Evolutionary conservation across 1,284 basidiomycete genomes (phyloP).

Genomic region (Pulchroboletus neoregius): DNA sequence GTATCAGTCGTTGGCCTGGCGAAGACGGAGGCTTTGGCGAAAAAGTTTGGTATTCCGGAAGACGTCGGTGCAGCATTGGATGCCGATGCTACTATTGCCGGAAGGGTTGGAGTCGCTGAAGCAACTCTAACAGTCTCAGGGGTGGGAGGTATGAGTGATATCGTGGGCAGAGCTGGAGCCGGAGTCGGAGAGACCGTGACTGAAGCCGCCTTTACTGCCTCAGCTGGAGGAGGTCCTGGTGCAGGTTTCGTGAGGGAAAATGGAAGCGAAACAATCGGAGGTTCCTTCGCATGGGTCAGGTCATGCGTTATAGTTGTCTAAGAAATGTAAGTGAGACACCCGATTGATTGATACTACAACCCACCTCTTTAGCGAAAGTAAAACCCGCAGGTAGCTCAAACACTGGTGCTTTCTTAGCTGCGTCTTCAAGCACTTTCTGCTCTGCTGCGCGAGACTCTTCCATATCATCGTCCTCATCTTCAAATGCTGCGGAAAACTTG

Average conservation of each 20-base stretch:
- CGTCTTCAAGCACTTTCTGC: slow-evolving; percentile 46
- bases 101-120: slow-evolving; percentile 19
- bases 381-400: slow-evolving; percentile 64
- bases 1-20: slow-evolving; percentile 25
- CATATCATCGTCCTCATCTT: slow-evolving; percentile 55
- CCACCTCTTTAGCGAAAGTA: slow-evolving; percentile 61
- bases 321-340: slow-evolving; percentile 15
- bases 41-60: slow-evolving; percentile 48
- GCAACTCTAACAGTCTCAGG: slow-evolving; percentile 23
- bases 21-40: slow-evolving; percentile 39
- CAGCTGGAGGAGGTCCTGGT: slow-evolving; percentile 6
- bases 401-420: slow-evolving; percentile 48
- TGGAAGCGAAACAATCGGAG: slow-evolving; percentile 58
- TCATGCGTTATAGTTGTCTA: slow-evolving; percentile 36
- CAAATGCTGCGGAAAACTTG: slow-evolving; percentile 65
- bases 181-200: slow-evolving; percentile 5
- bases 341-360: slow-evolving; percentile 25
- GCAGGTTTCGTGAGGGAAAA: slow-evolving; percentile 54
- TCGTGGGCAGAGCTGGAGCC: slow-evolving; percentile 16
- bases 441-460: slow-evolving; percentile 43
- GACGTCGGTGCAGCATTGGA: slow-evolving; percentile 9
- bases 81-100: slow-evolving; percentile 2
- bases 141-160: slow-evolving; percentile 32
- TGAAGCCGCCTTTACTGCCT: slow-evolving; percentile 5
- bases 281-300: slow-evolving; percentile 51